phyloP scores from a whole-genome alignment of 1,284 basidiomycete genomes.

The Moesziomyces globuligerus region DNA sequence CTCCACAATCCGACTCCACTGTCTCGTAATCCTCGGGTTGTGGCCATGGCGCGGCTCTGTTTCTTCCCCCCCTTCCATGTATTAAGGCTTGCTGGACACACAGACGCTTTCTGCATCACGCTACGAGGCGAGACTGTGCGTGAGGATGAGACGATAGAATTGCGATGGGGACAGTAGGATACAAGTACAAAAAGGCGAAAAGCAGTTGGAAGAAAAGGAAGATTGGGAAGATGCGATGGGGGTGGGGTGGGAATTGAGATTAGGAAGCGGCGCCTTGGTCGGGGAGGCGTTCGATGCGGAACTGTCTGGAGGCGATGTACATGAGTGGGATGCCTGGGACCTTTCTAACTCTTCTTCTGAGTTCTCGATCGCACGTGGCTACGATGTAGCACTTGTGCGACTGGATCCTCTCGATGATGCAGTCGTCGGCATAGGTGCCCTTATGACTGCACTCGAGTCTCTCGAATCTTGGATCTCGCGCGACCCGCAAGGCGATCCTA shows the following conservation, averaged over 20 bases:
- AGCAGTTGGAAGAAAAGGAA: no score
- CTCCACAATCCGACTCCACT: neutral
- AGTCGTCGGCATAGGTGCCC: slow-evolving; percentile 98
- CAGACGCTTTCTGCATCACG: no score
- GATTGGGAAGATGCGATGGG: neutral
- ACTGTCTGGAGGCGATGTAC: slow-evolving; percentile 64
- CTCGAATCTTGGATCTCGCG: slow-evolving; percentile 96
- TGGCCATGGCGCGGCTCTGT: neutral
- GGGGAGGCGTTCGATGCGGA: slow-evolving; percentile 63
- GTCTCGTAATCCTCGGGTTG: no score
- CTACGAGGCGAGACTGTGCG: no score
- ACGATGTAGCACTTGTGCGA: slow-evolving; percentile 97
- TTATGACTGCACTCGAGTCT: slow-evolving; percentile 88
- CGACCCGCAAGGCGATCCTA: slow-evolving; percentile 92
- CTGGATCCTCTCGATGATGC: slow-evolving; percentile 91
- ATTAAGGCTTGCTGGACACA: neutral
- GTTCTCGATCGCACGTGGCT: slow-evolving; percentile 95
- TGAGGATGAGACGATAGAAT: no score
- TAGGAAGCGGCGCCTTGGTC: slow-evolving; percentile 64
- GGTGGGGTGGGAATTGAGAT: neutral
- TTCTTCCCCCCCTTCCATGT: neutral
- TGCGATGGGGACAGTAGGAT: no score
- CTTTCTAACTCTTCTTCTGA: slow-evolving; percentile 89
- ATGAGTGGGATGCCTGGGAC: slow-evolving; percentile 67
- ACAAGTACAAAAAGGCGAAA: slow-evolving; percentile 3